Evolutionary conservation across 495 filamentous ascomycete genomes (phyloP).

Genomic region (Podospora pseudoanserina): DNA sequence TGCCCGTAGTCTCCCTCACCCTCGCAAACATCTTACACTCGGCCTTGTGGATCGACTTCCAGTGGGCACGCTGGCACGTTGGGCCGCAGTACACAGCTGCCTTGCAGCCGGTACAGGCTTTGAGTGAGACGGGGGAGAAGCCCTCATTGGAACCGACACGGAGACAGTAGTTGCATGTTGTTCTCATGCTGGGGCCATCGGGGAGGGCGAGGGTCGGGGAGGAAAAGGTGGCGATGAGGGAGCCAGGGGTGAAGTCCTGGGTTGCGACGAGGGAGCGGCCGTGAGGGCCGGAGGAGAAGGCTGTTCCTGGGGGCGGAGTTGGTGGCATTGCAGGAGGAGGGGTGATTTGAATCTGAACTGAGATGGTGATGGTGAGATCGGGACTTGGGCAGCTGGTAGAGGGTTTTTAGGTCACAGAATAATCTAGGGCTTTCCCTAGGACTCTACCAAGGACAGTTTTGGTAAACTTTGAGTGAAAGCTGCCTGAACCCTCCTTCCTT

Average conservation of each 20-base stretch:
- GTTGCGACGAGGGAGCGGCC: conserved; percentile 39
- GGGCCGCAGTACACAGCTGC: conserved; percentile 50
- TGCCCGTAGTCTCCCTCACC: conserved; percentile 21
- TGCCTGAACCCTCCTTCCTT: no score
- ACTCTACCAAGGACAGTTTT: no score
- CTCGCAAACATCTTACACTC: conserved; percentile 49
- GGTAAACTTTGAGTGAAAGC: no score
- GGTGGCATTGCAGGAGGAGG: conserved; percentile 14
- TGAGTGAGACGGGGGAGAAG: conserved; percentile 24
- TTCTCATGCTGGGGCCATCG: conserved; percentile 32
- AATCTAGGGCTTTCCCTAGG: no score
- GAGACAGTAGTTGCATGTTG: conserved; percentile 45
- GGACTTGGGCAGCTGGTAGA: neutral
- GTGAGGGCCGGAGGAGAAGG: conserved; percentile 1
- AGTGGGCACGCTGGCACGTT: conserved; percentile 55
- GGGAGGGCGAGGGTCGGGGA: conserved; percentile 44
- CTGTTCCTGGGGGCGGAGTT: conserved; percentile 14
- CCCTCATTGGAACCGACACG: conserved; percentile 13
- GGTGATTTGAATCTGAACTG: neutral
- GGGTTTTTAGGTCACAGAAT: no score
- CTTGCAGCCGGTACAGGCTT: conserved; percentile 50
- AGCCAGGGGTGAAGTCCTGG: conserved; percentile 35
- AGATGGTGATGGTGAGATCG: neutral
- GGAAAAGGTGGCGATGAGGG: conserved; percentile 39
- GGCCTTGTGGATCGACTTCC: conserved; percentile 48